Conservation (phyloP, 2,329 filamentous ascomycete species). For the Clathrospora elynae region DNA sequence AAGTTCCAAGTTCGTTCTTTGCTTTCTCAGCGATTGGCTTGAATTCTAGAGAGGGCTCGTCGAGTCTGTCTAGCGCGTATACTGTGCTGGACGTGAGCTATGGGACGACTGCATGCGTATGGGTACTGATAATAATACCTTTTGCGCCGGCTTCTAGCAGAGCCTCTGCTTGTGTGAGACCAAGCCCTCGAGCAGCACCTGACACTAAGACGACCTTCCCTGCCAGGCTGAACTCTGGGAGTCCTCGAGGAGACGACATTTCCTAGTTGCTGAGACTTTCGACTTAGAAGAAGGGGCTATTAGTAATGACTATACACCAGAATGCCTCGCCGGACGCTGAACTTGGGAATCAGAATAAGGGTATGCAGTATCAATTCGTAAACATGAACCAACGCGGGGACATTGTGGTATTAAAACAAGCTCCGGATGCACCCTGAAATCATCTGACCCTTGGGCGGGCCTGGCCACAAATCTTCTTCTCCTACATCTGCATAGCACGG, state of each 20-base stretch:
- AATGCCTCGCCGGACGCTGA: conserved; percentile 1
- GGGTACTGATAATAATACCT: conserved; percentile 46
- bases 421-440: conserved; percentile 1
- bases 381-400: conserved; percentile 5
- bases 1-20: conserved; percentile 66
- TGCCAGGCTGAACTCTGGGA: conserved; percentile 77
- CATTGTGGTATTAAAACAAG: conserved; percentile 16
- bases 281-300: not conserved
- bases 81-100: conserved; percentile 51
- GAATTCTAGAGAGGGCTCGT: conserved; percentile 66
- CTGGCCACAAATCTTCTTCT: conserved; percentile 9
- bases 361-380: conserved; percentile 3
- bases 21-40: conserved; percentile 67
- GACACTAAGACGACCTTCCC: conserved; percentile 74
- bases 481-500: conserved; percentile 7
- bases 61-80: conserved; percentile 68
- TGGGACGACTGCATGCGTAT: not conserved
- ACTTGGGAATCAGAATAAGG: conserved; percentile 6
- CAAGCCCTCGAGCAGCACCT: conserved; percentile 72
- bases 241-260: conserved; percentile 31
- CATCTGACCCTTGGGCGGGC: conserved; percentile 8
- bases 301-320: not conserved
- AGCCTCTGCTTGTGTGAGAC: conserved; percentile 74
- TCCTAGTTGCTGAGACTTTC: not conserved
- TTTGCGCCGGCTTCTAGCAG: conserved; percentile 76